Conservation (phyloP, 257 asterid species). For the Eustoma russellianum region DNA sequence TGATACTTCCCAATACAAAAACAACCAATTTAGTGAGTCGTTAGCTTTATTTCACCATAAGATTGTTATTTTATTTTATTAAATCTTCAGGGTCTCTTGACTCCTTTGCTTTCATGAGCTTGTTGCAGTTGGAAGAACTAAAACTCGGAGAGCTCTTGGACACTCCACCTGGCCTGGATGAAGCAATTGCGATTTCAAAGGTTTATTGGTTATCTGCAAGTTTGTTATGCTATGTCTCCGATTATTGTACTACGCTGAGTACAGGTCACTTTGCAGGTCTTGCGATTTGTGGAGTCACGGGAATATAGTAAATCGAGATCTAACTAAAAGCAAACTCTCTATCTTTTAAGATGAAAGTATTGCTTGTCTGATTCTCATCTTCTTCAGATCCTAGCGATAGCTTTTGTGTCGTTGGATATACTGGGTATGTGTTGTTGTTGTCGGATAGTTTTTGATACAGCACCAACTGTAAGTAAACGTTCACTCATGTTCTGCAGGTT, state of each 20-base stretch:
- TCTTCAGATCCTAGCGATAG: too few species aligned
- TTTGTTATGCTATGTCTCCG: too few species aligned
- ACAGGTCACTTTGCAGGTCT: slow-evolving; percentile 34
- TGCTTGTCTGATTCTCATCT: too few species aligned
- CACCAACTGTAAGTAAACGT: slow-evolving; percentile 55
- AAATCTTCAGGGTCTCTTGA: background rate
- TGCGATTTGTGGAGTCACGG: slow-evolving; percentile 58
- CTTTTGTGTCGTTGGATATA: too few species aligned
- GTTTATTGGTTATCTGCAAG: slow-evolving; percentile 23
- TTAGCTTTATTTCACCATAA: too few species aligned
- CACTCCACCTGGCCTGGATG: slow-evolving; percentile 71
- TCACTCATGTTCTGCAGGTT: slow-evolving; percentile 8
- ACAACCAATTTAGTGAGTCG: too few species aligned
- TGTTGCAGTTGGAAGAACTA: slow-evolving; percentile 47
- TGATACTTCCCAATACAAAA: too few species aligned
- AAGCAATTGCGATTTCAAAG: slow-evolving; percentile 76
- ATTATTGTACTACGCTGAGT: slow-evolving; percentile 1
- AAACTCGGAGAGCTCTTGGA: slow-evolving; percentile 71
- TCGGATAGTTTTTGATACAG: slow-evolving; percentile 65
- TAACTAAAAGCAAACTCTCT: too few species aligned
- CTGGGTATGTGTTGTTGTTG: too few species aligned
- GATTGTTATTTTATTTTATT: too few species aligned
- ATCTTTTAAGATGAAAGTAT: too few species aligned
- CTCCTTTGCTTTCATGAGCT: slow-evolving; percentile 2
- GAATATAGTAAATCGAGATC: slow-evolving; percentile 40